Conservation (phyloP, 352 stramenopile genomes). For the Aphanomyces invadans region DNA sequence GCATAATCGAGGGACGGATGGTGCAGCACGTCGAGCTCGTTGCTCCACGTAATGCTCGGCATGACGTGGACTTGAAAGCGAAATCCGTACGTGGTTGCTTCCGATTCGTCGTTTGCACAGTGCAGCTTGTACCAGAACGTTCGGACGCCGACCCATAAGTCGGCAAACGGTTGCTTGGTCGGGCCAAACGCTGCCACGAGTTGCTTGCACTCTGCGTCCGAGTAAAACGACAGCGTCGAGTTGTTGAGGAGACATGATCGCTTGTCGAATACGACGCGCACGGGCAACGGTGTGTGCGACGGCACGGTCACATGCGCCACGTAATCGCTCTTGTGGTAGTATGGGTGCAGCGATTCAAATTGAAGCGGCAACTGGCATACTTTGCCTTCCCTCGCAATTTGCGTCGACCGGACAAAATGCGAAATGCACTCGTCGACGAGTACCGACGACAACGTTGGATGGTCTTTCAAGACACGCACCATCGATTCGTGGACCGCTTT, state of each 20-base stretch:
- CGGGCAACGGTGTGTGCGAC: conserved; percentile 6
- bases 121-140: conserved; percentile 80
- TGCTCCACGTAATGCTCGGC: conserved; percentile 70
- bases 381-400: conserved; percentile 49
- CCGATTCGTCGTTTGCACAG: conserved; percentile 57
- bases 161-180: conserved; percentile 21
- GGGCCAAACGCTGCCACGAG: conserved; percentile 45
- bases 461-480: conserved; percentile 4
- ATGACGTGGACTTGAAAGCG: conserved; percentile 76
- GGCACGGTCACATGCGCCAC: conserved; percentile 5
- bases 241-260: conserved; percentile 64
- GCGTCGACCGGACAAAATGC: conserved; percentile 77
- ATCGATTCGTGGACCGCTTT: background rate
- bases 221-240: conserved; percentile 61
- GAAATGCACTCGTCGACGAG: conserved; percentile 79
- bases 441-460: conserved; percentile 27
- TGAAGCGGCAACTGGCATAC: background rate
- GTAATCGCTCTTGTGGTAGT: conserved; percentile 79
- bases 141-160: conserved; percentile 35
- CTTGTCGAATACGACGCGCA: conserved; percentile 78
- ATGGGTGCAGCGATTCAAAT: conserved; percentile 81
- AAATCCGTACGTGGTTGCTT: conserved; percentile 54
- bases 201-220: conserved; percentile 56
- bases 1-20: conserved; percentile 78
- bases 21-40: conserved; percentile 64